phyloP scores from a whole-genome alignment of 345 rosid genomes.

The Arabidopsis arenosa region DNA sequence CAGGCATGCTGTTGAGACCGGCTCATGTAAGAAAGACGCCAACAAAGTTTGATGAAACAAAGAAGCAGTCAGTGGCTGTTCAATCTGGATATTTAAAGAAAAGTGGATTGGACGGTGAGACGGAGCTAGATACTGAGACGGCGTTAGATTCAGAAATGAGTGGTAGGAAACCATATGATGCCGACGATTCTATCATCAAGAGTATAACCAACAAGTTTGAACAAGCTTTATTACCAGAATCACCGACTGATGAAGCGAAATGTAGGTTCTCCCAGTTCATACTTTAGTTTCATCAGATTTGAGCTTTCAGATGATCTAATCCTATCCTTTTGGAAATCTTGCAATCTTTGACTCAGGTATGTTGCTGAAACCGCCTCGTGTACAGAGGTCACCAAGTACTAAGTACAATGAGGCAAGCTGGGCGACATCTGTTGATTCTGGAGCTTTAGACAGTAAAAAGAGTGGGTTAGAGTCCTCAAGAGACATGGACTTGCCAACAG shows the following conservation, averaged over 20 bases:
- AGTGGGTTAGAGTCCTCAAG: constrained; percentile 43
- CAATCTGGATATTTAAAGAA: constrained; percentile 50
- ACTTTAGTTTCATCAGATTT: constrained; percentile 15
- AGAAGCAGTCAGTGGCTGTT: constrained; percentile 51
- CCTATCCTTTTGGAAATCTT: constrained; percentile 1
- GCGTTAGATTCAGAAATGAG: constrained; percentile 46
- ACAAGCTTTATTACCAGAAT: constrained; percentile 51
- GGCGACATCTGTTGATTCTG: constrained; percentile 53
- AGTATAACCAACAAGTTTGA: constrained; percentile 56
- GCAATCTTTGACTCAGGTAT: constrained; percentile 51
- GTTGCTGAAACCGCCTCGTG: constrained; percentile 76
- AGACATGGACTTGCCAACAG: constrained; percentile 44
- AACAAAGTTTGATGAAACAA: constrained; percentile 59
- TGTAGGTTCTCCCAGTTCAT: constrained; percentile 56
- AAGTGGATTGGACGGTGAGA: constrained; percentile 44
- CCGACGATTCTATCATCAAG: constrained; percentile 50
- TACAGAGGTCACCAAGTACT: constrained; percentile 54
- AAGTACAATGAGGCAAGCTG: constrained; percentile 55
- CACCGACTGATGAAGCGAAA: constrained; percentile 54
- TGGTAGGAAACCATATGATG: constrained; percentile 50
- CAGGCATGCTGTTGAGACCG: constrained; percentile 94
- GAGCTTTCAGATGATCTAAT: constrained; percentile 26
- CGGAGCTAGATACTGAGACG: constrained; percentile 43
- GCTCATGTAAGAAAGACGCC: constrained; percentile 70
- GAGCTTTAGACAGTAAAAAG: constrained; percentile 38